phyloP scores from a whole-genome alignment of 495 filamentous ascomycete genomes.

The Neurospora sp. region DNA sequence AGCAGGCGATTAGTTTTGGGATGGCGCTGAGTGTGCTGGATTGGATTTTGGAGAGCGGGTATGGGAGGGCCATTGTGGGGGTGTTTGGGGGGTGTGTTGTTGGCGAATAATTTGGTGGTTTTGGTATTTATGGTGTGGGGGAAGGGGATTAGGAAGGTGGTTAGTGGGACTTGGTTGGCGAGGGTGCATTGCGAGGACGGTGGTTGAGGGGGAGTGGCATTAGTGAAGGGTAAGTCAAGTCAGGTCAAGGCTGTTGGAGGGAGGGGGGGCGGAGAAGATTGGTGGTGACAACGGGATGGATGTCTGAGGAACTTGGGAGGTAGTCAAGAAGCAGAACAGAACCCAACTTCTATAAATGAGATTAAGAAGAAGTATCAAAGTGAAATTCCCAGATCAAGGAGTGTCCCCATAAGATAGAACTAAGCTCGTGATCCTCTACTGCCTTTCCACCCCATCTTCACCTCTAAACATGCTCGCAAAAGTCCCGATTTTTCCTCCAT shows the following conservation, averaged over 20 bases:
- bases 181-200: slow-evolving; percentile 16
- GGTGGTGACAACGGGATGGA: no score
- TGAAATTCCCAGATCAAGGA: background rate
- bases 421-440: background rate
- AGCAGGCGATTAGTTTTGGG: slow-evolving; percentile 44
- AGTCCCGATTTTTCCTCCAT: background rate
- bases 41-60: slow-evolving; percentile 27
- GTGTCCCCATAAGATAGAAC: background rate
- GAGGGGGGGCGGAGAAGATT: no score
- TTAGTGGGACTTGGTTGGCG: slow-evolving; percentile 24
- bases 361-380: background rate
- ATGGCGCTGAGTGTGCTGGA: slow-evolving; percentile 25
- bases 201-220: slow-evolving; percentile 5
- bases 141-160: slow-evolving; percentile 24
- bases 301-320: background rate
- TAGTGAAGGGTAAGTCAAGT: background rate
- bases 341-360: background rate
- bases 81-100: slow-evolving; percentile 2
- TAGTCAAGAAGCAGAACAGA: background rate
- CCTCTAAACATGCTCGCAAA: background rate
- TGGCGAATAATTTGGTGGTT: slow-evolving; percentile 24
- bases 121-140: slow-evolving; percentile 29
- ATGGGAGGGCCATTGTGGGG: slow-evolving; percentile 21
- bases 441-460: background rate
- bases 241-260: no score